phyloP scores from a whole-genome alignment of 495 filamentous ascomycete species.

The Penicillium daleae region DNA sequence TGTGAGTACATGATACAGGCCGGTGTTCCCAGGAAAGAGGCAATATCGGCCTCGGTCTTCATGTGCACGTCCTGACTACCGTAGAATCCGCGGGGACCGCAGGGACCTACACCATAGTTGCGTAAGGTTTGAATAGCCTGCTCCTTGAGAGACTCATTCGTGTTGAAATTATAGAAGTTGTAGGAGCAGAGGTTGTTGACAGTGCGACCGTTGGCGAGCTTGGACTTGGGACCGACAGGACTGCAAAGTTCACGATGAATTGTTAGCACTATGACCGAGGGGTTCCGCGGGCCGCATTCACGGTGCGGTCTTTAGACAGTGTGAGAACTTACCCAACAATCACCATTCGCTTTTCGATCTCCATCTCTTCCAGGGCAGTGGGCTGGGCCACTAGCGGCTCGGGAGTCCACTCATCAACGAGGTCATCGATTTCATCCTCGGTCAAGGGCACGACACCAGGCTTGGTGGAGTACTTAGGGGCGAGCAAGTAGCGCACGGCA shows the following conservation, averaged over 20 bases:
- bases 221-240: constrained; percentile 86
- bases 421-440: constrained; percentile 96
- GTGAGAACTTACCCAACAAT: constrained; percentile 72
- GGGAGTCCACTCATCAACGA: constrained; percentile 95
- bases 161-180: constrained; percentile 96
- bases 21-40: constrained; percentile 80
- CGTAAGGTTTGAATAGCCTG: constrained; percentile 92
- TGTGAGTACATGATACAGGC: constrained; percentile 94
- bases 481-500: constrained; percentile 88
- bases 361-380: constrained; percentile 73
- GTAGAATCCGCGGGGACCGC: constrained; percentile 96
- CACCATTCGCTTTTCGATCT: constrained; percentile 82
- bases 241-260: constrained; percentile 45
- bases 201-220: constrained; percentile 84
- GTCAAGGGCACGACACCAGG: constrained; percentile 84
- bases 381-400: constrained; percentile 82
- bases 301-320: background rate
- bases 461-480: constrained; percentile 89
- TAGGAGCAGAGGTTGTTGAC: constrained; percentile 91
- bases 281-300: background rate
- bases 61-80: constrained; percentile 98
- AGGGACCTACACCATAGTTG: constrained; percentile 94
- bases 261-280: constrained; percentile 23
- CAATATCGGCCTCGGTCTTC: constrained; percentile 93
- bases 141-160: constrained; percentile 88